Base-by-base conservation (phyloP, 2,329 filamentous ascomycete genomes). In the Ophiostoma pallidulum region DNA sequence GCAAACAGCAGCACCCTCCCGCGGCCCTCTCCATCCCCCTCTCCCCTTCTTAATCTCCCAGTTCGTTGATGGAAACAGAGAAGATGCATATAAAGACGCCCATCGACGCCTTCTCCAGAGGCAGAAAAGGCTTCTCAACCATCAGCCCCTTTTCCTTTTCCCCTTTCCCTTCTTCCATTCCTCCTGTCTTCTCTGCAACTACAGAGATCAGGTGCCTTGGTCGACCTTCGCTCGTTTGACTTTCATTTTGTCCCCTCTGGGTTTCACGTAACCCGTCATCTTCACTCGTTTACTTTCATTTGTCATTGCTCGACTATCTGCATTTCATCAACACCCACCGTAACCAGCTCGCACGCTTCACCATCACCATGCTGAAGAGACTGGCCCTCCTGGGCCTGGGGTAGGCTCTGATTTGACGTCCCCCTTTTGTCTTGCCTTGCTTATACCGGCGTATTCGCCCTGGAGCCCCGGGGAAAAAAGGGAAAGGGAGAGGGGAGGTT, bases 371-470 rank as follows among this genome's bases (percentile, higher is more conserved):
- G 48, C 46, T 49, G 26, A 47, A 45, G 24, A 51, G 42, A 19
- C 37, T 53, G 22, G 50, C 41, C 40, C 45, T 55, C 28, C 19
- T 55, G 18, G 41, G 53, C 50, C 44, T 55, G 19, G 47, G 53
- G 51, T 55, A 37, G 31, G 51, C 38, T 24, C 9, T 22, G 24
- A 8, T 26, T 19, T 22, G 24, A 8, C 20, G 16, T 28, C 6
- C 19, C 20, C 18, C 24, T 22, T 24, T 8, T 10, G 4, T 20
- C 19, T 19, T n/a, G 4, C n/a, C n/a, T n/a, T n/a, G n/a, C n/a
- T n/a, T n/a, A n/a, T n/a, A n/a, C n/a, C n/a, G n/a, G n/a, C n/a
- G n/a, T n/a, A n/a, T n/a, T n/a, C n/a, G n/a, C n/a, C n/a, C n/a
- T n/a, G n/a, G n/a, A n/a, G n/a, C n/a, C n/a, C n/a, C n/a, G n/a